These are phyloP conservation scores for Diaporthe longicolla DNA, from an alignment of 2,329 filamentous ascomycete species.

Conservation along the genomic window DNA sequence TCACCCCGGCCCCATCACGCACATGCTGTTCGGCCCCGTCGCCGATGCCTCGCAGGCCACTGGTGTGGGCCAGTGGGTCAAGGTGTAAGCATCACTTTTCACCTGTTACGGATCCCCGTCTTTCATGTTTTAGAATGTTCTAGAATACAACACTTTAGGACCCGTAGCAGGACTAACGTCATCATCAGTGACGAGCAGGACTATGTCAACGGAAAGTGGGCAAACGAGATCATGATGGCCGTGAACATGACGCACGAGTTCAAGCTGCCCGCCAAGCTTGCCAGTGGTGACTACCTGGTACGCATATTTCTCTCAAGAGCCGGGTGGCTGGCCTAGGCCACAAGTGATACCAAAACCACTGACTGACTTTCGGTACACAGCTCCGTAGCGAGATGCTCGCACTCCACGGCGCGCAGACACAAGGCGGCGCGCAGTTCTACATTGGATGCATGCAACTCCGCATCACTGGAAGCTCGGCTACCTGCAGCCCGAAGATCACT, in stretches of 20 bases:
- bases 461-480: constrained; percentile 50
- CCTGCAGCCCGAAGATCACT: constrained; percentile 54
- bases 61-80: constrained; percentile 16
- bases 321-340: no score
- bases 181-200: constrained; percentile 16
- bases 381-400: constrained; percentile 57
- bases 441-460: constrained; percentile 55
- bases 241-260: constrained; percentile 44
- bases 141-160: no score
- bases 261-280: constrained; percentile 48
- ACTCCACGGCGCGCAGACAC: constrained; percentile 53
- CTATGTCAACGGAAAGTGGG: constrained; percentile 13
- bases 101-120: no score
- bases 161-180: no score
- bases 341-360: no score
- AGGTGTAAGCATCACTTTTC: no score
- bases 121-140: no score
- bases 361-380: constrained; percentile 37
- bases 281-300: constrained; percentile 58
- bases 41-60: constrained; percentile 12
- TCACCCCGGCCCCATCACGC: constrained; percentile 20
- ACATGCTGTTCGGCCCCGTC: constrained; percentile 19
- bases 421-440: constrained; percentile 56
- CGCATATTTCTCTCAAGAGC: background rate
- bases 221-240: constrained; percentile 26